A percentile compares a stretch with the other conserved stretches of the same genome.
These are phyloP conservation scores for Tricharina praecox DNA, from an alignment of 495 filamentous ascomycete species.

Conservation along the genomic window DNA sequence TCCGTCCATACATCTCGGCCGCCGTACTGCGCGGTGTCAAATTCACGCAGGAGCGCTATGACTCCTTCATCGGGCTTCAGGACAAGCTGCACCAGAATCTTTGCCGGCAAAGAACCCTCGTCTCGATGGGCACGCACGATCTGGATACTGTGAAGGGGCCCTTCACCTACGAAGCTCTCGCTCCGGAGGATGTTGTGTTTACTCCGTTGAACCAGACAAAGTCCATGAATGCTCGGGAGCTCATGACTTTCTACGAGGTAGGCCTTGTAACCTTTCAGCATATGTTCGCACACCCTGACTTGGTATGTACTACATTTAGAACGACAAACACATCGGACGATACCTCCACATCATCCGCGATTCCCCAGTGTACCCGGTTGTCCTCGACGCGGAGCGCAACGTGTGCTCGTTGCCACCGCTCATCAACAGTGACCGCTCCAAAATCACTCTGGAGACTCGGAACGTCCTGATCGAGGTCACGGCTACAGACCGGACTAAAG, in stretches of 20 bases:
- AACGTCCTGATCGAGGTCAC: slow-evolving; percentile 97
- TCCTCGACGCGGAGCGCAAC: slow-evolving; percentile 70
- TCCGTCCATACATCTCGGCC: slow-evolving; percentile 71
- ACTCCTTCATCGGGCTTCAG: slow-evolving; percentile 93
- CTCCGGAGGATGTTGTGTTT: slow-evolving; percentile 86
- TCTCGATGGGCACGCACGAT: slow-evolving; percentile 94
- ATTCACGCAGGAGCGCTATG: slow-evolving; percentile 79
- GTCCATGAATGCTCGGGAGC: slow-evolving; percentile 66
- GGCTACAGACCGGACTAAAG: slow-evolving; percentile 89
- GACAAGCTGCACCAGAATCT: slow-evolving; percentile 97
- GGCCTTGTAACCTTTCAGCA: too few species aligned
- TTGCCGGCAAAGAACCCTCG: slow-evolving; percentile 77
- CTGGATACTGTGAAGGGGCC: slow-evolving; percentile 84
- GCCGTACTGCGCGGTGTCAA: slow-evolving; percentile 78
- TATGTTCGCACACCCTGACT: too few species aligned
- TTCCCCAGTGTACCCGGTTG: slow-evolving; percentile 89
- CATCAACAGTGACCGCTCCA: slow-evolving; percentile 93
- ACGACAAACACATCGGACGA: slow-evolving; percentile 59
- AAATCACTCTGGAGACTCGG: slow-evolving; percentile 73
- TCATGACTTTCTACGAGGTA: slow-evolving; percentile 89
- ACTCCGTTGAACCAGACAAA: slow-evolving; percentile 76
- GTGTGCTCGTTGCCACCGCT: slow-evolving; percentile 93
- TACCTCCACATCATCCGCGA: slow-evolving; percentile 88
- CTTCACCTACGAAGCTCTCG: slow-evolving; percentile 87
- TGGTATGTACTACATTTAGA: slow-evolving; percentile 39